phyloP scores from a whole-genome alignment of 805 yeast species.

The Pichia manshurica region DNA sequence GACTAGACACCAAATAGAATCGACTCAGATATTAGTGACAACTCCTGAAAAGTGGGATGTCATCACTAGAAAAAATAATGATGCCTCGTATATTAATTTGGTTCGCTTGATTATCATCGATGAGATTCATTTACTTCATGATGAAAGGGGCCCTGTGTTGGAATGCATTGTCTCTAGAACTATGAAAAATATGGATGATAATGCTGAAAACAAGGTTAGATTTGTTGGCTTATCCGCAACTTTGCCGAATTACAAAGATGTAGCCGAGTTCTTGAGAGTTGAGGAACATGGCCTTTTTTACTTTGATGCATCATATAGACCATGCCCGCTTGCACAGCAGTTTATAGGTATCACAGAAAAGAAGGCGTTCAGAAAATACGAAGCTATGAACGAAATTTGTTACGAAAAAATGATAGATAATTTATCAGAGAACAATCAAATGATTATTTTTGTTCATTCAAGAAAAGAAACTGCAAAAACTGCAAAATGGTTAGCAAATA shows the following conservation, averaged over 20 bases:
- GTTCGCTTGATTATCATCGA: constrained; percentile 77
- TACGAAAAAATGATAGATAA: constrained; percentile 71
- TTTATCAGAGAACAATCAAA: constrained; percentile 60
- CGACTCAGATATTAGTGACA: constrained; percentile 79
- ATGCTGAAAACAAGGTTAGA: constrained; percentile 43
- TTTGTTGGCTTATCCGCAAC: constrained; percentile 90
- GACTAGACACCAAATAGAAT: constrained; percentile 65
- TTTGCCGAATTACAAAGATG: constrained; percentile 82
- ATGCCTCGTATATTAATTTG: constrained; percentile 54
- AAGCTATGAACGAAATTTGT: constrained; percentile 88
- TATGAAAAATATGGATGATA: constrained; percentile 42
- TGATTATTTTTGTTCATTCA: constrained; percentile 88
- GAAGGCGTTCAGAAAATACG: constrained; percentile 66
- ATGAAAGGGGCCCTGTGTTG: constrained; percentile 90
- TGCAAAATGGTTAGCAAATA: constrained; percentile 66
- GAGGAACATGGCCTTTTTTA: constrained; percentile 62
- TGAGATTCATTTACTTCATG: constrained; percentile 89
- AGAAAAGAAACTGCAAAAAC: constrained; percentile 86
- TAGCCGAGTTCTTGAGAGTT: constrained; percentile 73
- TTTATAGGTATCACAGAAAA: constrained; percentile 84
- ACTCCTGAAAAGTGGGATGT: constrained; percentile 99
- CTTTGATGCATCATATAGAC: constrained; percentile 80
- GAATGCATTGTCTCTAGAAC: constrained; percentile 84
- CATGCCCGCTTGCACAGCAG: constrained; percentile 87
- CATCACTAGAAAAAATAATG: constrained; percentile 75